Base-by-base conservation (phyloP, 352 stramenopile genomes). In the Globisporangium lucens region DNA sequence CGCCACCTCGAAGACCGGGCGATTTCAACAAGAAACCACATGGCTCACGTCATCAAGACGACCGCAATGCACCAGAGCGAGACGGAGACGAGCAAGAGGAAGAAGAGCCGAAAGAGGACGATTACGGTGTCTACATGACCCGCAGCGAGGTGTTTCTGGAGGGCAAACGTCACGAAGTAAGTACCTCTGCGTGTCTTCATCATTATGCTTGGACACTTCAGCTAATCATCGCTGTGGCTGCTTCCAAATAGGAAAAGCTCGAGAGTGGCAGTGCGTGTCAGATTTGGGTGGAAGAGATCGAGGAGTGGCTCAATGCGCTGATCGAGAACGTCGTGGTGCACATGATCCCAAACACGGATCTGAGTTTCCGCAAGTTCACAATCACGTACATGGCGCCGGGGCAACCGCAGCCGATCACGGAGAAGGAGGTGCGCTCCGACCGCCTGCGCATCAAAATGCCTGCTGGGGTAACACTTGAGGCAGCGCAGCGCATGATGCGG, bases 71-170 rank as follows among this genome's bases (percentile, higher is more conserved):
- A 3, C 33, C 17, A 15, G 30, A 61, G 55, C 55, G 30, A 43
- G 30, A 61, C 5, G 55, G 22, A 57, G 52, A 46, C 3, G 43
- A 56, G 24, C 17, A 70, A 24, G 57, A 78, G 33, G 35, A 66
- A 36, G 72, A 83, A 29, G 65, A 72, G 38, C 36, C 69, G 12
- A 77, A 85, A 10, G 76, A 90, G 46, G 83, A 92, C 24, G 81
- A 90, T 55, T 80, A 78, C 17, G 88, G 88, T 29, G 78, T 95
- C 27, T 95, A 95, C 56, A 67, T 69, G 35, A 77, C 93, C 15
- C 75, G 79, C 36, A 82, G 84, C 15, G 58, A 74, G n/a, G 88
- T 95, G 30, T 95, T 91, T 58, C 69, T 95, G 33, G 88, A 94
- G 70, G 88, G 85, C 47, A 91, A 89, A 60, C 84, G 82, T 38